Percentiles rank a stretch among this genome's conserved stretches.
These are phyloP conservation scores for Catenaria anguillulae DNA, from an alignment of 371 early-diverging fungal genomes.

Conservation along the genomic window DNA sequence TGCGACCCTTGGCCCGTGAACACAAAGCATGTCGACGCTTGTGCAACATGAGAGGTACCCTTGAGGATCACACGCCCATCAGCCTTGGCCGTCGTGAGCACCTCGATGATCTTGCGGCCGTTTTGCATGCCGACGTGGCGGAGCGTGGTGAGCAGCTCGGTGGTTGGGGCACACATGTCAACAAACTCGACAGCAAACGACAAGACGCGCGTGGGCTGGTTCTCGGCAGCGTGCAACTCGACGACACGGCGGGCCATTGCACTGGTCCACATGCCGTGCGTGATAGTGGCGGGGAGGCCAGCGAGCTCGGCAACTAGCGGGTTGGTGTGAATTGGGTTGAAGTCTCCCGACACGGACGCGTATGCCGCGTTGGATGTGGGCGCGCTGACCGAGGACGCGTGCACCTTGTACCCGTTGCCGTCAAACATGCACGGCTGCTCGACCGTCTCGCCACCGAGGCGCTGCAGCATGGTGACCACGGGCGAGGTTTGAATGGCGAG, in stretches of 20 bases:
- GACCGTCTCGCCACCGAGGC: constrained; percentile 51
- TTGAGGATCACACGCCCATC: constrained; percentile 70
- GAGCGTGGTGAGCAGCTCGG: constrained; percentile 72
- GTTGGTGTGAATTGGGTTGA: constrained; percentile 93
- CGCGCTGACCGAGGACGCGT: constrained; percentile 70
- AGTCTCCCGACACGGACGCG: constrained; percentile 76
- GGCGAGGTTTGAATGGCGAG: constrained; percentile 46
- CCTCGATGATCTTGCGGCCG: constrained; percentile 86
- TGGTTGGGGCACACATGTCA: constrained; percentile 77
- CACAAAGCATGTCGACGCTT: constrained; percentile 77
- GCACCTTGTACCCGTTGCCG: constrained; percentile 83
- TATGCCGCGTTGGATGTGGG: constrained; percentile 74
- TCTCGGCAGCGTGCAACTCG: constrained; percentile 87
- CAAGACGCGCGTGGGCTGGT: constrained; percentile 74
- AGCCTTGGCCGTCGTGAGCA: constrained; percentile 72
- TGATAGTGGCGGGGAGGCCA: constrained; percentile 83
- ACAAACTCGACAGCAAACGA: constrained; percentile 65
- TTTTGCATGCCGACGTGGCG: constrained; percentile 92
- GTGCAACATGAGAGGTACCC: constrained; percentile 86
- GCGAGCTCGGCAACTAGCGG: constrained; percentile 88
- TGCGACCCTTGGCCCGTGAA: constrained; percentile 97
- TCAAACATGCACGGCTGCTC: constrained; percentile 68
- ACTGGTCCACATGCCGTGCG: constrained; percentile 96
- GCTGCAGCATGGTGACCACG: constrained; percentile 63
- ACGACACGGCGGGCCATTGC: constrained; percentile 91